A percentile compares a stretch with the other conserved stretches of the same genome.
Evolutionary conservation across 768 basidiomycete species (phyloP).

Genomic region (Russula foetens): DNA sequence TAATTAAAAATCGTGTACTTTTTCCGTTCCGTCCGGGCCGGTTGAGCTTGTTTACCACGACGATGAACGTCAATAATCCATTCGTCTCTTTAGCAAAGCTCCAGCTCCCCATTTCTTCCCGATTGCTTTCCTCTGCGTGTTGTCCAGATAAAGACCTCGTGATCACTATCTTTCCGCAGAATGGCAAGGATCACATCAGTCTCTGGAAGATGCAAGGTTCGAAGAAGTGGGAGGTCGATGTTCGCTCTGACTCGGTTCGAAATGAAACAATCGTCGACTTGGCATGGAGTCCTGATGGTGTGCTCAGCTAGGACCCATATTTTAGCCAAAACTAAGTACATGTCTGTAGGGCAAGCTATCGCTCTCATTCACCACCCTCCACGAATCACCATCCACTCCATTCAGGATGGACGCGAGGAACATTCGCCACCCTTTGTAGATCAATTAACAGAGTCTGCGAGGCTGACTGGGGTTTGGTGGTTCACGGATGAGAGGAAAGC

Average conservation of each 20-base stretch:
- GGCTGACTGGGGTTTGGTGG: constrained; percentile 65
- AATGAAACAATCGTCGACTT: constrained; percentile 48
- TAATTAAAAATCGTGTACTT: background rate
- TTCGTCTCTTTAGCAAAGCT: constrained; percentile 52
- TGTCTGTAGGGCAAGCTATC: constrained; percentile 48
- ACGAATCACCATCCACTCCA: constrained; percentile 60
- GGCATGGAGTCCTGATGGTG: constrained; percentile 82
- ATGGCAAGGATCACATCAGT: constrained; percentile 59
- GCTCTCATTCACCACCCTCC: constrained; percentile 66
- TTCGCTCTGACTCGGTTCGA: constrained; percentile 33
- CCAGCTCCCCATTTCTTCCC: constrained; percentile 47
- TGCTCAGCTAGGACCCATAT: constrained; percentile 10
- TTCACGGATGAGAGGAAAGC: constrained; percentile 42
- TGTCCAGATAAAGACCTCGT: constrained; percentile 84
- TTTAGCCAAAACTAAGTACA: background rate
- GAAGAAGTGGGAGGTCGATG: constrained; percentile 76
- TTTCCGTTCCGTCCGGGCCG: background rate
- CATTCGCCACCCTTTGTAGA: constrained; percentile 36
- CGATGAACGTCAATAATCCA: constrained; percentile 36
- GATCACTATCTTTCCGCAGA: constrained; percentile 55
- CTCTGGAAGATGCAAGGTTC: constrained; percentile 77
- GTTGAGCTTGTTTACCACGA: background rate
- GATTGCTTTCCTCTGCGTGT: constrained; percentile 56
- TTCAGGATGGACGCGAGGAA: constrained; percentile 64
- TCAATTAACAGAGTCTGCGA: constrained; percentile 18